These are phyloP conservation scores for Cyberlindnera maclurae DNA, from an alignment of 805 yeast genomes.

Conservation along the genomic window DNA sequence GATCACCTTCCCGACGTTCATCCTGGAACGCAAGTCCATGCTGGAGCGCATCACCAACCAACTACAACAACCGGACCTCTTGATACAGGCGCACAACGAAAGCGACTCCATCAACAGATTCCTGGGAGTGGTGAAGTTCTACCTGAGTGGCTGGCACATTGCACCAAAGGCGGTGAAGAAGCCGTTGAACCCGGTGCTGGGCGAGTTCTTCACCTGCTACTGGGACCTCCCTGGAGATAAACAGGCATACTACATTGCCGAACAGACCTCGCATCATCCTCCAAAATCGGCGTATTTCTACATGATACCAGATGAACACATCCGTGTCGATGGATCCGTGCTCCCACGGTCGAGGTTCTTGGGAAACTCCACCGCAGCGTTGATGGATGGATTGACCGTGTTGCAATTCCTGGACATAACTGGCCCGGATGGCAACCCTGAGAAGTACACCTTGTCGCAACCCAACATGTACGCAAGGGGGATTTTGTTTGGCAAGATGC, in stretches of 20 bases:
- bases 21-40: constrained; percentile 92
- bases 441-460: constrained; percentile 78
- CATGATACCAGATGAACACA: constrained; percentile 69
- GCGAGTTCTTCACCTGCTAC: constrained; percentile 84
- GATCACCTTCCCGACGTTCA: constrained; percentile 92
- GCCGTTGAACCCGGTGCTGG: constrained; percentile 91
- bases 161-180: constrained; percentile 98
- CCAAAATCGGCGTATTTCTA: constrained; percentile 94
- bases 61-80: constrained; percentile 69
- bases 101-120: constrained; percentile 63
- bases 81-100: constrained; percentile 59
- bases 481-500: constrained; percentile 81
- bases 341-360: constrained; percentile 83
- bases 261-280: constrained; percentile 98
- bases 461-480: constrained; percentile 96
- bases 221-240: constrained; percentile 80
- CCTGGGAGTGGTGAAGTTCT: constrained; percentile 74
- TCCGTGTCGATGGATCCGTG: constrained; percentile 83
- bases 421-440: constrained; percentile 44
- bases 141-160: constrained; percentile 94
- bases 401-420: constrained; percentile 57
- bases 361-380: constrained; percentile 94
- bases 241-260: constrained; percentile 79
- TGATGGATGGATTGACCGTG: constrained; percentile 88
- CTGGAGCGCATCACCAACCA: constrained; percentile 90